Percentiles rank a stretch among this genome's conserved stretches.
phyloP scores from a whole-genome alignment of 2,329 filamentous ascomycete species.

The Coniochaeta ligniaria region DNA sequence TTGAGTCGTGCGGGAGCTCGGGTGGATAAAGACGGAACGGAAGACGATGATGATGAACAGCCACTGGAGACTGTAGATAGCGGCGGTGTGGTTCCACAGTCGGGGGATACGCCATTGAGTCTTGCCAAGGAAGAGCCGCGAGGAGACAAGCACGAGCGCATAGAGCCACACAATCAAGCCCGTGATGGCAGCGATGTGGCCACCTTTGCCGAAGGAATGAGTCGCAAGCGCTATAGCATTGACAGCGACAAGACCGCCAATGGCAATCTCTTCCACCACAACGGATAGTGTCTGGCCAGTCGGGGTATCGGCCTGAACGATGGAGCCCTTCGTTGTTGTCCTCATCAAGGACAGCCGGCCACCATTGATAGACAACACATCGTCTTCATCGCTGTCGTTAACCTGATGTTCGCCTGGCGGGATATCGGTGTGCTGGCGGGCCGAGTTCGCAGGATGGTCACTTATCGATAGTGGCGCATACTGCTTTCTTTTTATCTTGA shows the following conservation, averaged over 20 bases:
- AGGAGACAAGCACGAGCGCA: constrained; percentile 62
- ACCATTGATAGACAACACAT: constrained; percentile 48
- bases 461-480: constrained; percentile 51
- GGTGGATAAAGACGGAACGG: constrained; percentile 78
- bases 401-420: constrained; percentile 36
- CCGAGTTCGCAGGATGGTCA: constrained; percentile 27
- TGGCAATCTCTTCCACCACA: constrained; percentile 65
- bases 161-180: constrained; percentile 76
- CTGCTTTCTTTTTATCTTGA: constrained; percentile 40
- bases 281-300: constrained; percentile 64
- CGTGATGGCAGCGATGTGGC: constrained; percentile 54
- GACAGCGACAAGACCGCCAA: constrained; percentile 63
- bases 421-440: constrained; percentile 42
- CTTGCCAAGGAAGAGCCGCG: constrained; percentile 63
- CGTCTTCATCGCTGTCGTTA: constrained; percentile 50
- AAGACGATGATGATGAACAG: constrained; percentile 68
- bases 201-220: constrained; percentile 52
- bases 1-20: constrained; percentile 54
- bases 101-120: constrained; percentile 60
- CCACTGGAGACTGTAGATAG: constrained; percentile 80
- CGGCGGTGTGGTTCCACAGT: constrained; percentile 89
- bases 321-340: constrained; percentile 53
- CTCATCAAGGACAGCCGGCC: constrained; percentile 52
- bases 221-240: constrained; percentile 59
- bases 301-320: constrained; percentile 70